Evolutionary conservation across 1,284 basidiomycete genomes (phyloP).

Genomic region (Mycena citricolor): DNA sequence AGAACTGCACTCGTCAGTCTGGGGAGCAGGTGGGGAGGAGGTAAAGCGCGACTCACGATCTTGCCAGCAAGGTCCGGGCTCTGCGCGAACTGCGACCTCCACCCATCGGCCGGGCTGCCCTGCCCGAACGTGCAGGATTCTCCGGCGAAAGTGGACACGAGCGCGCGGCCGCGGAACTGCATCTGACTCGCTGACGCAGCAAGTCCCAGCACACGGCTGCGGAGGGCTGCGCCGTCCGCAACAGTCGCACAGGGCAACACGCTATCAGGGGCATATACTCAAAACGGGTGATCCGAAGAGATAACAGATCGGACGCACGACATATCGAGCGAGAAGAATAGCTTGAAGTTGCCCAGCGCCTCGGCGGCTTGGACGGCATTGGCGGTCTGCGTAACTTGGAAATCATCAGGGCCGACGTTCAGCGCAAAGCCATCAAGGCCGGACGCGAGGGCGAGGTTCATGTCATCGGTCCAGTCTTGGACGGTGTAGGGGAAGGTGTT

Average conservation of each 20-base stretch:
- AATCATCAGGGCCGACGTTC: slow-evolving; percentile 65
- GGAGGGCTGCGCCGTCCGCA: slow-evolving; percentile 55
- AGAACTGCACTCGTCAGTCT: slow-evolving; percentile 28
- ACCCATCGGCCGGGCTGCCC: slow-evolving; percentile 48
- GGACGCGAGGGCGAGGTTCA: slow-evolving; percentile 52
- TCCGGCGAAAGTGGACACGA: slow-evolving; percentile 82
- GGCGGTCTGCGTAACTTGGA: slow-evolving; percentile 61
- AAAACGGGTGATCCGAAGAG: background rate
- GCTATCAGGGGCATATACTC: slow-evolving; percentile 34
- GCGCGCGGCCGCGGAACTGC: slow-evolving; percentile 49
- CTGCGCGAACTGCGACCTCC: slow-evolving; percentile 56
- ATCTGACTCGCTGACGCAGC: slow-evolving; percentile 66
- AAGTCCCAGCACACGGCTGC: slow-evolving; percentile 58
- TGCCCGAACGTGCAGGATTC: slow-evolving; percentile 73
- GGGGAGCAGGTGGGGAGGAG: background rate
- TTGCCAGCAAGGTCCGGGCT: slow-evolving; percentile 48
- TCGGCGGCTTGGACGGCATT: slow-evolving; percentile 59
- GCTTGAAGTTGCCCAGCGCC: slow-evolving; percentile 63
- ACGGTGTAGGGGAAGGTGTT: slow-evolving; percentile 64
- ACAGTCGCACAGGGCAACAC: slow-evolving; percentile 56
- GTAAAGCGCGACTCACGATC: slow-evolving; percentile 34
- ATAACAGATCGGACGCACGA: slow-evolving; percentile 40
- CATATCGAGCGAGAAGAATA: slow-evolving; percentile 84
- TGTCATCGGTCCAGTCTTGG: slow-evolving; percentile 52
- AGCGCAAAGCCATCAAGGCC: slow-evolving; percentile 71